Evolutionary conservation across 1,284 basidiomycete species (phyloP).

Genomic region (Ustilago loliicola): DNA sequence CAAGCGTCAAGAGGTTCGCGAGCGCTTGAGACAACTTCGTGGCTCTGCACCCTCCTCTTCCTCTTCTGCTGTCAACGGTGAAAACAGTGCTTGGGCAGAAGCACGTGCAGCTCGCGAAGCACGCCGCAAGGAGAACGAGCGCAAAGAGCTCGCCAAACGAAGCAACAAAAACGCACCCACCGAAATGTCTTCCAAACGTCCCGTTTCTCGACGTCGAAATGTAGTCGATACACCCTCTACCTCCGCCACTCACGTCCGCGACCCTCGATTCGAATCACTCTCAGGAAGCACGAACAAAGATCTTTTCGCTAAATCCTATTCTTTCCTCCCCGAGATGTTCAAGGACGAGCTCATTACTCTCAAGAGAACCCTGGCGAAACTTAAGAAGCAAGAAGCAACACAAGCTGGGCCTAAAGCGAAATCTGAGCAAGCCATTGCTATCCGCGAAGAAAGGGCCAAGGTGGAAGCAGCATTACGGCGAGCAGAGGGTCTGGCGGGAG

Average conservation of each 20-base stretch:
- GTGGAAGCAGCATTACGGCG: slow-evolving; percentile 84
- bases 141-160: slow-evolving; percentile 73
- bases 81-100: slow-evolving; percentile 21
- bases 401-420: slow-evolving; percentile 77
- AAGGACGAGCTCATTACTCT: slow-evolving; percentile 79
- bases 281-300: slow-evolving; percentile 79
- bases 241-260: slow-evolving; percentile 78
- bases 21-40: slow-evolving; percentile 42
- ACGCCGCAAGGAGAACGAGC: slow-evolving; percentile 27
- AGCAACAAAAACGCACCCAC: slow-evolving; percentile 91
- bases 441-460: slow-evolving; percentile 79
- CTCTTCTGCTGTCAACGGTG: slow-evolving; percentile 4
- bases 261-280: slow-evolving; percentile 87
- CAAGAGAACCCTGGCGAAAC: slow-evolving; percentile 78
- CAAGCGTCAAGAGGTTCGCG: slow-evolving; percentile 40
- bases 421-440: slow-evolving; percentile 72
- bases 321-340: slow-evolving; percentile 82
- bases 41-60: slow-evolving; percentile 11
- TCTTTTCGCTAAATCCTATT: slow-evolving; percentile 82
- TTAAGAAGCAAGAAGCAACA: slow-evolving; percentile 77
- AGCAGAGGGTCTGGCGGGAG: slow-evolving; percentile 76
- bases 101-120: slow-evolving; percentile 18
- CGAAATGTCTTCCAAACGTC: slow-evolving; percentile 86
- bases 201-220: slow-evolving; percentile 82
- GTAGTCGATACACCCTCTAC: slow-evolving; percentile 81